Conservation (phyloP, 2,329 filamentous ascomycete species). For the Ambrosiella xylebori region DNA sequence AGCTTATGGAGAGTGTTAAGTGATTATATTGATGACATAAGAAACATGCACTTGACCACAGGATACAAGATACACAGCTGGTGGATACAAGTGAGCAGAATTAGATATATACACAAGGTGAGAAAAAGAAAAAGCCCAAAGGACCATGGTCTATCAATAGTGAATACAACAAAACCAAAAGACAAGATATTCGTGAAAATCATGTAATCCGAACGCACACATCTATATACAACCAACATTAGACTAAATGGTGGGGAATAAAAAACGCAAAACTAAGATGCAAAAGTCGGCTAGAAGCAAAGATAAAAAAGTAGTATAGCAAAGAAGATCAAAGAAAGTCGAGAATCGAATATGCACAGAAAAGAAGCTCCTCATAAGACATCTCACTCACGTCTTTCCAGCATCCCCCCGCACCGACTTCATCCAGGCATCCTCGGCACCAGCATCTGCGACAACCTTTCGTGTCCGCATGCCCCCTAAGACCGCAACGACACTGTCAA, state of each 20-base stretch:
- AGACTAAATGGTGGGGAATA: not conserved
- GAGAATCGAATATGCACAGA: not conserved
- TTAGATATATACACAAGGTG: not conserved
- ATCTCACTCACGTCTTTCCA: constrained; percentile 20
- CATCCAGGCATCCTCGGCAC: constrained; percentile 34
- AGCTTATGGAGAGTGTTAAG: not conserved
- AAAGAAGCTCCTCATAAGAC: not conserved
- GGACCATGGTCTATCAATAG: constrained; percentile 1
- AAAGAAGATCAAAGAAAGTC: not conserved
- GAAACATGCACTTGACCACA: not conserved
- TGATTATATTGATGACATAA: not conserved
- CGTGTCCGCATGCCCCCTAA: constrained; percentile 20
- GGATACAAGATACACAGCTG: not conserved
- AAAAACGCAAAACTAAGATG: not conserved
- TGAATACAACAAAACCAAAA: not conserved
- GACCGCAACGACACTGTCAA: constrained; percentile 27
- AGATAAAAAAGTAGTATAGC: not conserved
- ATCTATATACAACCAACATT: not conserved
- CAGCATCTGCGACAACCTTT: constrained; percentile 24
- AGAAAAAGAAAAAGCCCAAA: not conserved
- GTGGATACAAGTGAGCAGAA: too few relatives aligned
- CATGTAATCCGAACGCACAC: constrained; percentile 6
- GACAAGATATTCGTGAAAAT: constrained; percentile 3
- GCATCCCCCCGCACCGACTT: constrained; percentile 22
- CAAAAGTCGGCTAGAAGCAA: not conserved